Conservation (phyloP, 73 alveolate genomes). For the Symbiodinium natans region DNA sequence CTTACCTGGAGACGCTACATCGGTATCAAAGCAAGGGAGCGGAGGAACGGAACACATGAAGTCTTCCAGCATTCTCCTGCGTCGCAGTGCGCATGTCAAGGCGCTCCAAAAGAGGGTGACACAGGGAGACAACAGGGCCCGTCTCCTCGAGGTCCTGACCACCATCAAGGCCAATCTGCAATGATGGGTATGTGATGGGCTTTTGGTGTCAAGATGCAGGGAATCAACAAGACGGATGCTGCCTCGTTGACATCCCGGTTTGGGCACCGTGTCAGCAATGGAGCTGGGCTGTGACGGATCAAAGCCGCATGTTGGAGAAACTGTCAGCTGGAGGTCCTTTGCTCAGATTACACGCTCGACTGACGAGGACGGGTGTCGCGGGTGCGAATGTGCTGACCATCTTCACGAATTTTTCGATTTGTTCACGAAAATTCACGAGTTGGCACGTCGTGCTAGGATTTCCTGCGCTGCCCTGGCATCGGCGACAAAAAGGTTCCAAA, state of each 20-base stretch:
- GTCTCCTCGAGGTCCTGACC: slow-evolving; percentile 59
- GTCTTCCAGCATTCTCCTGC: neutral
- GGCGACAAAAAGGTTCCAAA: slow-evolving; percentile 48
- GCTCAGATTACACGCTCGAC: neutral
- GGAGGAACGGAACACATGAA: neutral
- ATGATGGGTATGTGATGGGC: neutral
- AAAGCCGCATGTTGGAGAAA: too few species aligned
- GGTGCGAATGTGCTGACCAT: neutral
- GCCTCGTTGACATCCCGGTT: slow-evolving; percentile 47
- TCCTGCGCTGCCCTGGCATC: slow-evolving; percentile 73
- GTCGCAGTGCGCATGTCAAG: neutral
- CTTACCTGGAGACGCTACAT: slow-evolving; percentile 66
- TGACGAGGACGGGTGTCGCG: neutral
- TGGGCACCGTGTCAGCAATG: slow-evolving; percentile 30
- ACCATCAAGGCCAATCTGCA: slow-evolving; percentile 30
- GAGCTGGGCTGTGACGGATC: too few species aligned
- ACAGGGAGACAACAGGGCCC: slow-evolving; percentile 56
- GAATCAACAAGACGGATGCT: slow-evolving; percentile 78
- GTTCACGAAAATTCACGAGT: too few species aligned
- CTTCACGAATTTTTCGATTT: too few species aligned
- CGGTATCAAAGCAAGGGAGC: slow-evolving; percentile 80
- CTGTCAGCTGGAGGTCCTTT: neutral
- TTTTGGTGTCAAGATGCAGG: neutral
- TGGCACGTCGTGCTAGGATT: slow-evolving; percentile 12
- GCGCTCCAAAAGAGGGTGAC: slow-evolving; percentile 51